Evolutionary conservation across 257 asterid genomes (phyloP).

Genomic region (Gentiana macrophylla): DNA sequence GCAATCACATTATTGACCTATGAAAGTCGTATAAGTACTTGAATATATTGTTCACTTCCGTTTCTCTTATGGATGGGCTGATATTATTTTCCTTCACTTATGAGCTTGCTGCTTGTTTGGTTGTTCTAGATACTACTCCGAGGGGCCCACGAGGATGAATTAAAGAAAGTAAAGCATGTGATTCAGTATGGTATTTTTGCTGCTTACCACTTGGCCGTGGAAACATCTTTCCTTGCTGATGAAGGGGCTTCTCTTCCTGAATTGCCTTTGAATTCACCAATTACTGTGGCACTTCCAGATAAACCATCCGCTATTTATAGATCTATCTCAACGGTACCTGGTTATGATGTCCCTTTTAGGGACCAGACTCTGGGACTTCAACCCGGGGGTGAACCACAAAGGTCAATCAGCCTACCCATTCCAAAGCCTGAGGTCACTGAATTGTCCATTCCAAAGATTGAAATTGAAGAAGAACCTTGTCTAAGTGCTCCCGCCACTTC

Average conservation of each 20-base stretch:
- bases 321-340: slow-evolving; percentile 72
- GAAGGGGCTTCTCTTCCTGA: slow-evolving; percentile 96
- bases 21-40: too few relatives aligned
- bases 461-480: slow-evolving; percentile 17
- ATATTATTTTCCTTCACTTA: not conserved
- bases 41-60: too few relatives aligned
- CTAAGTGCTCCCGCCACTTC: slow-evolving; percentile 24
- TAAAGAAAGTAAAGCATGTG: slow-evolving; percentile 92
- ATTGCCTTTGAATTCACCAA: slow-evolving; percentile 58
- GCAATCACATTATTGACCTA: not conserved
- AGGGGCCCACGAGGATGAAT: slow-evolving; percentile 82
- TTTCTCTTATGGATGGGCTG: too few relatives aligned
- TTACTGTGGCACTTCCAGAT: slow-evolving; percentile 69
- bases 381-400: slow-evolving; percentile 39
- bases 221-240: slow-evolving; percentile 96
- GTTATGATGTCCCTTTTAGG: slow-evolving; percentile 35
- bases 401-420: slow-evolving; percentile 47
- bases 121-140: slow-evolving; percentile 73
- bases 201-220: slow-evolving; percentile 94
- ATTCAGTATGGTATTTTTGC: slow-evolving; percentile 93
- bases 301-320: slow-evolving; percentile 36
- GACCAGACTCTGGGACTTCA: slow-evolving; percentile 37
- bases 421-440: slow-evolving; percentile 26
- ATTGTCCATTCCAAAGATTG: slow-evolving; percentile 24
- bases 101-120: slow-evolving; percentile 12